A percentile compares a stretch with the other conserved stretches of the same genome.
Conservation (phyloP, 2,329 filamentous ascomycete species). For the Kalmusia sp. region DNA sequence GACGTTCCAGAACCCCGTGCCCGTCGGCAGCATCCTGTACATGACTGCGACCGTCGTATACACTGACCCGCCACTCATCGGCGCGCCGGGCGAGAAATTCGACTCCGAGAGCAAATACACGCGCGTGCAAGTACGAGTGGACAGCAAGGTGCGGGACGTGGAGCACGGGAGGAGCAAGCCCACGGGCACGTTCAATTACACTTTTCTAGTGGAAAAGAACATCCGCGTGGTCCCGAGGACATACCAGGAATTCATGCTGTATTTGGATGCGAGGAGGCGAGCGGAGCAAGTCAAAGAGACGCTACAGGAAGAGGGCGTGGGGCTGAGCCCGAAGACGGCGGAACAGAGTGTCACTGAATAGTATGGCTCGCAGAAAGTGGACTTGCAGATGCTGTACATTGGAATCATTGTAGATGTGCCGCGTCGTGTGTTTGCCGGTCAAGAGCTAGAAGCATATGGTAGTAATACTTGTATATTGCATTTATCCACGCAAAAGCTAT, state of each 20-base stretch:
- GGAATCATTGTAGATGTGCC: too few species aligned
- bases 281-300: constrained; percentile 57
- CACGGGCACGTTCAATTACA: constrained; percentile 80
- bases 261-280: constrained; percentile 66
- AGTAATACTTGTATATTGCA: constrained; percentile 6
- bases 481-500: constrained; percentile 8
- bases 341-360: constrained; percentile 48
- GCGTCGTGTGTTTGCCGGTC: too few species aligned
- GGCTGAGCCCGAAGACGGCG: constrained; percentile 36
- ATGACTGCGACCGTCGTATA: constrained; percentile 75
- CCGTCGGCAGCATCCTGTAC: constrained; percentile 76
- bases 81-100: constrained; percentile 43
- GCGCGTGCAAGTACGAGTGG: constrained; percentile 73
- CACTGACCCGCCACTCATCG: constrained; percentile 66
- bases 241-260: constrained; percentile 71
- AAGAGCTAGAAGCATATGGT: background rate
- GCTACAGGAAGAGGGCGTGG: constrained; percentile 34
- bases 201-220: constrained; percentile 69
- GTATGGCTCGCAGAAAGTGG: background rate
- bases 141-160: constrained; percentile 75
- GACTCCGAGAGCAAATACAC: constrained; percentile 56
- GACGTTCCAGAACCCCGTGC: constrained; percentile 77
- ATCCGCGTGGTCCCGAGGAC: constrained; percentile 70
- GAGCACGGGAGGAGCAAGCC: constrained; percentile 72
- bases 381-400: background rate